These are phyloP conservation scores for Boletus barrowsii DNA, from an alignment of 768 basidiomycete genomes.

Conservation along the genomic window DNA sequence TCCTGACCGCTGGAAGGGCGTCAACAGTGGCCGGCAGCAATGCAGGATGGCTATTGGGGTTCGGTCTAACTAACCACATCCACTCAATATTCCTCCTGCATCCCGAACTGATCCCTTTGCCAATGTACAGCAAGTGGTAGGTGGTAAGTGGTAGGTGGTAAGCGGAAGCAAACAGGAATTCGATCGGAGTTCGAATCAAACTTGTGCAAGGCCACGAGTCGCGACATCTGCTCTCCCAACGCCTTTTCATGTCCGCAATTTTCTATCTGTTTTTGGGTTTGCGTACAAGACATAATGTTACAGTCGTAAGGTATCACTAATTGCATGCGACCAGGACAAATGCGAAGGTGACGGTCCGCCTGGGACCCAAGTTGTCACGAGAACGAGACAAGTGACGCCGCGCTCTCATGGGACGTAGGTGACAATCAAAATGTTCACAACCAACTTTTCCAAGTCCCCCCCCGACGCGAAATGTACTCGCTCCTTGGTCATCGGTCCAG, in stretches of 20 bases:
- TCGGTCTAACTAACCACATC: too few relatives aligned
- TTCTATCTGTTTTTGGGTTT: constrained; percentile 10
- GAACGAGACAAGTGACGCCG: not conserved
- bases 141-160: too few relatives aligned
- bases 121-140: too few relatives aligned
- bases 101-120: too few relatives aligned
- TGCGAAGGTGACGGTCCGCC: constrained; percentile 1
- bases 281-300: constrained; percentile 3
- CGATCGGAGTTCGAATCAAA: too few relatives aligned
- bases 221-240: too few relatives aligned
- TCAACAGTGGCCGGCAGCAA: not conserved
- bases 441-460: constrained; percentile 66
- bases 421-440: constrained; percentile 74
- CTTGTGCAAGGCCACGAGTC: too few relatives aligned
- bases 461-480: constrained; percentile 65
- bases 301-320: constrained; percentile 11
- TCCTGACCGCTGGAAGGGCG: not conserved
- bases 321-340: not conserved
- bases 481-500: constrained; percentile 54
- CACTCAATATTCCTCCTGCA: too few relatives aligned
- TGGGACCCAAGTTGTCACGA: not conserved
- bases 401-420: constrained; percentile 59
- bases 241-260: not conserved
- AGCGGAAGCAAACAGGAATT: not conserved
- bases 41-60: not conserved